Evolutionary conservation across 179 eudicot species (phyloP).

Genomic region (Spinacia oleracea): DNA sequence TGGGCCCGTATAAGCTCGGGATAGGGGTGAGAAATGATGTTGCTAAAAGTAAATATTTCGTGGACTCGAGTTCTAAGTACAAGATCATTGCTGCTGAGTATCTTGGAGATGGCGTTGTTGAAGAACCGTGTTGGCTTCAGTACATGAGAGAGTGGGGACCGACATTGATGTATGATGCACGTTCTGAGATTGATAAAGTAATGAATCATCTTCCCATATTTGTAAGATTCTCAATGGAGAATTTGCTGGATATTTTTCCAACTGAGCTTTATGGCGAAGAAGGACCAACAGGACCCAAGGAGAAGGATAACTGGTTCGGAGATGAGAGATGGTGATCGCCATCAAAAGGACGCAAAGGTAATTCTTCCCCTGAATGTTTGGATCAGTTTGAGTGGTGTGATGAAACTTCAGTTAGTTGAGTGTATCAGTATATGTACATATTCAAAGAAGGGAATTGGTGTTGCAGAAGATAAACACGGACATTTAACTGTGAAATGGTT

Average conservation of each 20-base stretch:
- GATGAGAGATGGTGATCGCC: conserved; percentile 44
- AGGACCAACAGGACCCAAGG: conserved; percentile 58
- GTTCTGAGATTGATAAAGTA: conserved; percentile 46
- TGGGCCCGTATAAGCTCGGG: conserved; percentile 48
- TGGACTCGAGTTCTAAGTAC: conserved; percentile 55
- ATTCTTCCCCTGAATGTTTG: not conserved
- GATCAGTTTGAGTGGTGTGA: not conserved
- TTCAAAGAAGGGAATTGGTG: conserved; percentile 2
- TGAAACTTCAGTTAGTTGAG: not conserved
- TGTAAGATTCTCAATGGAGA: conserved; percentile 43
- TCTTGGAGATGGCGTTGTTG: conserved; percentile 44
- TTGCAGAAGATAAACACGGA: not conserved
- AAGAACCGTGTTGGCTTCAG: conserved; percentile 51
- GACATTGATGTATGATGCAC: conserved; percentile 31
- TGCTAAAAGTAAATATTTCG: conserved; percentile 45
- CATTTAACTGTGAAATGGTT: not conserved
- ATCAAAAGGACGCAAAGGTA: not conserved
- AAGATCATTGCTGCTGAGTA: conserved; percentile 62
- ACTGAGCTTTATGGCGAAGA: conserved; percentile 49
- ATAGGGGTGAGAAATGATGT: conserved; percentile 70
- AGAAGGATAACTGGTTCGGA: conserved; percentile 51
- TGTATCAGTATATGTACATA: not conserved
- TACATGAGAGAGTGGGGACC: conserved; percentile 81
- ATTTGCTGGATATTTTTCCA: conserved; percentile 43
- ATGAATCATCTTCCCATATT: conserved; percentile 38